A percentile compares a stretch with the other conserved stretches of the same genome.
Conservation (phyloP, 2,329 filamentous ascomycete genomes). For the Dryadomyces quercus-mongolicae region DNA sequence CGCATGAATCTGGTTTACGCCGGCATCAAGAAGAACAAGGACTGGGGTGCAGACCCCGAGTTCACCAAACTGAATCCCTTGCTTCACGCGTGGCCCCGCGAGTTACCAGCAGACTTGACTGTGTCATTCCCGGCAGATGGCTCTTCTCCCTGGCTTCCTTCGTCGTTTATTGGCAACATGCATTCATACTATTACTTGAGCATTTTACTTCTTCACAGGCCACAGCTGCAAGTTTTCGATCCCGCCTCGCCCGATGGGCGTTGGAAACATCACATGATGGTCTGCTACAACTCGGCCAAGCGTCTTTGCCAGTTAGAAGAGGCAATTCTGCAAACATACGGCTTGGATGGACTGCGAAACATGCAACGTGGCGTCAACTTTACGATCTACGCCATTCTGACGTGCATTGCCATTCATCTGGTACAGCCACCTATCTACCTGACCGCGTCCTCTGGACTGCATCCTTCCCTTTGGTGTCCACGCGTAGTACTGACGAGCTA, state of each 20-base stretch:
- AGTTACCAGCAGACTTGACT: slow-evolving; percentile 66
- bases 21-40: slow-evolving; percentile 53
- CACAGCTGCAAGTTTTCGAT: slow-evolving; percentile 70
- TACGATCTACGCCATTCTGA: slow-evolving; percentile 82
- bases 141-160: slow-evolving; percentile 71
- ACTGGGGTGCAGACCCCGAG: slow-evolving; percentile 78
- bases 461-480: neutral
- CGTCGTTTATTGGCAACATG: slow-evolving; percentile 79
- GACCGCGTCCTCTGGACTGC: neutral
- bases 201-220: slow-evolving; percentile 76
- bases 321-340: slow-evolving; percentile 63
- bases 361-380: slow-evolving; percentile 95
- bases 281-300: slow-evolving; percentile 78
- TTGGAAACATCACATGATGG: slow-evolving; percentile 81
- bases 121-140: slow-evolving; percentile 68
- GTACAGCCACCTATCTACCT: slow-evolving; percentile 39
- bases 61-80: slow-evolving; percentile 69
- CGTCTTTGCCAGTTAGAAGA: slow-evolving; percentile 79
- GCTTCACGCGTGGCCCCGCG: slow-evolving; percentile 63
- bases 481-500: slow-evolving; percentile 5
- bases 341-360: slow-evolving; percentile 68
- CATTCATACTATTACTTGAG: slow-evolving; percentile 81
- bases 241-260: slow-evolving; percentile 56
- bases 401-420: slow-evolving; percentile 85
- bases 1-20: slow-evolving; percentile 65